A percentile compares a stretch with the other conserved stretches of the same genome.
Evolutionary conservation across 805 yeast genomes (phyloP).

Genomic region (Suhomyces sp.): DNA sequence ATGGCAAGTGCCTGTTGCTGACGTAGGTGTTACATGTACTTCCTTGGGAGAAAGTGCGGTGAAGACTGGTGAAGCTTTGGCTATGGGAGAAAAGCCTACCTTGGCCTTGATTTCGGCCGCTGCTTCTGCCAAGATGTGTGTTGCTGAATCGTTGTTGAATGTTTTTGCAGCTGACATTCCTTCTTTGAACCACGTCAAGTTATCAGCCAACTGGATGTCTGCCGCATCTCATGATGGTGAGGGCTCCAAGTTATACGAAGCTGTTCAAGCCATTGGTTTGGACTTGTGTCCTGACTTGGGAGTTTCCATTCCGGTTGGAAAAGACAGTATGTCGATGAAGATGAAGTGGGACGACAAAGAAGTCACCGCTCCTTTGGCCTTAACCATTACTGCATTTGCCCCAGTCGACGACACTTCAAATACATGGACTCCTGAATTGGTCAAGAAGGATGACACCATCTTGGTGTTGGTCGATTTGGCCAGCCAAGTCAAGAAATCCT

Average conservation of each 20-base stretch:
- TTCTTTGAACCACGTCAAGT: constrained; percentile 67
- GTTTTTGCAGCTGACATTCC: constrained; percentile 86
- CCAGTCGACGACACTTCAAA: constrained; percentile 79
- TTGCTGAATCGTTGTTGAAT: constrained; percentile 91
- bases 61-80: constrained; percentile 92
- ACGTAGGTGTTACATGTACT: constrained; percentile 93
- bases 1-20: constrained; percentile 99
- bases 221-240: constrained; percentile 95
- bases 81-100: constrained; percentile 95
- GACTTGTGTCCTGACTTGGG: constrained; percentile 94
- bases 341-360: constrained; percentile 95
- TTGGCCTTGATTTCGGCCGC: constrained; percentile 83
- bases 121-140: constrained; percentile 92
- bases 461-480: constrained; percentile 82
- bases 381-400: constrained; percentile 87
- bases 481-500: constrained; percentile 46
- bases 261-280: constrained; percentile 93
- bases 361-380: constrained; percentile 92
- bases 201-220: constrained; percentile 99
- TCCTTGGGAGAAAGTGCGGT: constrained; percentile 73
- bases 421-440: constrained; percentile 93
- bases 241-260: constrained; percentile 92
- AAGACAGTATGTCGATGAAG: constrained; percentile 99
- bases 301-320: constrained; percentile 93
- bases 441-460: constrained; percentile 51